Conservation (phyloP, 192 early-diverging fungal species). For the Spizellomyces sp. region DNA sequence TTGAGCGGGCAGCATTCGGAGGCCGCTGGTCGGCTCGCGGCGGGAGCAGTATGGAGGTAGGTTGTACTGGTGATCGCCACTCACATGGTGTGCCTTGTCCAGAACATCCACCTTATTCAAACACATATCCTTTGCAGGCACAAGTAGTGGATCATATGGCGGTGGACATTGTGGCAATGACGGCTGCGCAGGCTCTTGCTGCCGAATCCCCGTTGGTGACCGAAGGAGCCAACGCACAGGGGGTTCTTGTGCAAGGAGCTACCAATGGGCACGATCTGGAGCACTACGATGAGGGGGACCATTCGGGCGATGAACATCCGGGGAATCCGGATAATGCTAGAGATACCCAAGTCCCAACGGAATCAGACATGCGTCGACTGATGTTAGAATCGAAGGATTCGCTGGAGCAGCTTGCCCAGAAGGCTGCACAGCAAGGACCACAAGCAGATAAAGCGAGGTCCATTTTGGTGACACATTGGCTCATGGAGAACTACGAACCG, state of each 20-base stretch:
- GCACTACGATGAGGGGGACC: constrained; percentile 18
- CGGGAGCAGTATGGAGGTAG: neutral
- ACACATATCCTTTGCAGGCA: neutral
- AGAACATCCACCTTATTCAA: neutral
- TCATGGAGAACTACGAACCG: constrained; percentile 45
- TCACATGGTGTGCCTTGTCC: neutral
- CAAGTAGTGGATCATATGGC: neutral
- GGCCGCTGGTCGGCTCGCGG: neutral
- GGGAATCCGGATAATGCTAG: constrained; percentile 28
- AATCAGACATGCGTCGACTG: constrained; percentile 26
- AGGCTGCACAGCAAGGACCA: constrained; percentile 23
- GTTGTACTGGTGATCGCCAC: neutral
- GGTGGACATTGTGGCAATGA: neutral
- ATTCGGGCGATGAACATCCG: constrained; percentile 21
- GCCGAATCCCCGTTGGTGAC: neutral
- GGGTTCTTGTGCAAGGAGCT: neutral
- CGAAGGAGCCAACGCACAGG: neutral
- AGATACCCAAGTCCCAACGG: constrained; percentile 29
- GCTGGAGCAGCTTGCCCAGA: constrained; percentile 26
- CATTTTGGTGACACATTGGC: constrained; percentile 33
- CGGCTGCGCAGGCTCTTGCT: constrained; percentile 1
- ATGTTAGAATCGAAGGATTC: constrained; percentile 32
- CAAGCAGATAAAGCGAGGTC: constrained; percentile 33
- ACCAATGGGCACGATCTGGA: neutral
- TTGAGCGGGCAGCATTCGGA: neutral